Conservation (phyloP, 2,329 filamentous ascomycete genomes). For the Colletotrichum graminicola region DNA sequence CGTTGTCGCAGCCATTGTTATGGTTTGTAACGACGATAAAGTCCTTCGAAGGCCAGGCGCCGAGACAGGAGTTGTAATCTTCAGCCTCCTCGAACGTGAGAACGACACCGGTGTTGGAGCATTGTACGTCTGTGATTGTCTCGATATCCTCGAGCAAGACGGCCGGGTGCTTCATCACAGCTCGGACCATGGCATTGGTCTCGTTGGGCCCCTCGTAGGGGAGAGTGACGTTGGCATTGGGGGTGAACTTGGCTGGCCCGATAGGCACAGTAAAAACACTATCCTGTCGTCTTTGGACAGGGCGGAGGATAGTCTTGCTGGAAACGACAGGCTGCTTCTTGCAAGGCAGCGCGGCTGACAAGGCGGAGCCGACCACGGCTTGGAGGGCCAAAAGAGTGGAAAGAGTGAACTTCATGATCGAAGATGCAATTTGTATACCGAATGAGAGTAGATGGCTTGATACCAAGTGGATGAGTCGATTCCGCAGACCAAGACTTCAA, state of each 20-base stretch:
- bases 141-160: conserved; percentile 44
- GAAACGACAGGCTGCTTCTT: background rate
- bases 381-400: conserved; percentile 30
- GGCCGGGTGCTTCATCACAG: conserved; percentile 41
- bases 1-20: conserved; percentile 53
- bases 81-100: conserved; percentile 41
- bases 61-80: conserved; percentile 42
- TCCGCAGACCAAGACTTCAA: background rate
- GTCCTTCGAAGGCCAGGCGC: conserved; percentile 40
- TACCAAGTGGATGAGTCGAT: background rate
- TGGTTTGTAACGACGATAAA: conserved; percentile 58
- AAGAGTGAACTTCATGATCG: conserved; percentile 20
- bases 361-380: conserved; percentile 17
- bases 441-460: background rate
- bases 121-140: conserved; percentile 38
- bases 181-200: conserved; percentile 37
- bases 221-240: conserved; percentile 42
- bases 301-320: conserved; percentile 28
- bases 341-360: conserved; percentile 25
- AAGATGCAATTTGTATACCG: background rate
- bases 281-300: conserved; percentile 24
- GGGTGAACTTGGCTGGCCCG: conserved; percentile 41
- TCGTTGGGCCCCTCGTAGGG: conserved; percentile 41
- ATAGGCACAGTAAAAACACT: conserved; percentile 12
- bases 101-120: conserved; percentile 30